phyloP scores from a whole-genome alignment of 2,329 filamentous ascomycete genomes.

The Xylariaceae sp. region DNA sequence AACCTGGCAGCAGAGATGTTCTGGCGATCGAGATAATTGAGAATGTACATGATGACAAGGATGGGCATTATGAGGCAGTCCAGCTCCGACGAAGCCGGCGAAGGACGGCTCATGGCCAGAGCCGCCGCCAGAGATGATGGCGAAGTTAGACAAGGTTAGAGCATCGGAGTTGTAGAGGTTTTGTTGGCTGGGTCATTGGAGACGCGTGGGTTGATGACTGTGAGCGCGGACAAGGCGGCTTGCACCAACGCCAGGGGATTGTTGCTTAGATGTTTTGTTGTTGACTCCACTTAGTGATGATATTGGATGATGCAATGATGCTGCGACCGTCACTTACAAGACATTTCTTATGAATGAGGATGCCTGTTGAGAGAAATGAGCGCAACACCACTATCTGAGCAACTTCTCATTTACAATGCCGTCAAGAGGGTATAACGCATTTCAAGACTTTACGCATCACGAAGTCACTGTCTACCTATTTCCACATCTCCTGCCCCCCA shows the following conservation, averaged over 20 bases:
- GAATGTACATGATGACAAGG: slow-evolving; percentile 24
- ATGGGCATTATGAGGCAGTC: slow-evolving; percentile 25
- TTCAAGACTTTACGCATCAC: too few relatives aligned
- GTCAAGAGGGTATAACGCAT: too few relatives aligned
- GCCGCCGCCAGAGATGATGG: neutral
- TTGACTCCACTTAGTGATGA: too few relatives aligned
- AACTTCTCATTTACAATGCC: too few relatives aligned
- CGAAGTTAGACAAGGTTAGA: neutral
- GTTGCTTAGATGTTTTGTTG: neutral
- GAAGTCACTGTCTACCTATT: too few relatives aligned
- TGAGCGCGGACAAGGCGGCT: neutral
- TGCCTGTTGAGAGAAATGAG: too few relatives aligned
- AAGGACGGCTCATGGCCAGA: neutral
- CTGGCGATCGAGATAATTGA: slow-evolving; percentile 29
- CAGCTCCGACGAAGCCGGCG: slow-evolving; percentile 22
- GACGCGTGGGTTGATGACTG: neutral
- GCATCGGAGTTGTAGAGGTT: neutral
- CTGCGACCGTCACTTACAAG: too few relatives aligned
- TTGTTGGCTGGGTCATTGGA: neutral
- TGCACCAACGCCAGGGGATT: neutral
- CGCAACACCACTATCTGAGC: too few relatives aligned
- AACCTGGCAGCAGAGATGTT: slow-evolving; percentile 33
- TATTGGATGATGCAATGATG: too few relatives aligned
- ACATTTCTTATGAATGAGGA: too few relatives aligned
- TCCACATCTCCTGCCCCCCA: too few relatives aligned